Evolutionary conservation across 179 eudicot genomes (phyloP), one percentile per base, ranked within the genome.

Genomic region (Dionaea muscipula): DNA sequence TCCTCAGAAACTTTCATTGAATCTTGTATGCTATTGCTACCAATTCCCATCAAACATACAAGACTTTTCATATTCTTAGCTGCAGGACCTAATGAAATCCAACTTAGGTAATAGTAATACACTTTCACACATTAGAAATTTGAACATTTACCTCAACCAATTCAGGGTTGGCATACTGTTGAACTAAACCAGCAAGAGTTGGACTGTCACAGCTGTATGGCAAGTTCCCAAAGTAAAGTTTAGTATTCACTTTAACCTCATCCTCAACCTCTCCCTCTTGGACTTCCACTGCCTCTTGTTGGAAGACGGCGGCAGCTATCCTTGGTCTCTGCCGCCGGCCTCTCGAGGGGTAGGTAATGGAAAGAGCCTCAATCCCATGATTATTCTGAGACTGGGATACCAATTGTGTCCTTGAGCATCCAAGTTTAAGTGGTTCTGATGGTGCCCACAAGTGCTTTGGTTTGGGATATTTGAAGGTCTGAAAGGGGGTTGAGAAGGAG

Each of bases 121-220:
- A n/a, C n/a, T n/a, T n/a, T n/a, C n/a, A n/a, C n/a, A n/a, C n/a
- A n/a, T n/a, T n/a, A 14, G 39, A 3, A 52, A n/a, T 17, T 4
- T 23, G 15, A 57, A 23, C 19, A 14, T 20, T 23, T 58, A 90
- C 97, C 97, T 90, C 95, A 68, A 90, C 79, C 18, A 90, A 79
- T 61, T 90, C 97, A 19, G 95, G 90, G 40, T 68, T 78, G 47
- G 69, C 95, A 61, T 81, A 90, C 36, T 78, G 73, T 55, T 90
- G 90, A 45, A 90, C 74, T 18, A 86, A 73, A 14, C 95, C 97
- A 68, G 97, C 97, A 61, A 90, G 85, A 57, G 83, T 94, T 2
- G 95, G 94, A 78, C 97, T 90, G 50, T 90, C 97, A 65, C 94
- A 86, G 20, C 39, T 75, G 59, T 86, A 90, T 6, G 97, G 97